Evolutionary conservation across 768 basidiomycete species (phyloP), one percentile per base, ranked within the genome.

Genomic region (Paxillus ammoniavirescens): DNA sequence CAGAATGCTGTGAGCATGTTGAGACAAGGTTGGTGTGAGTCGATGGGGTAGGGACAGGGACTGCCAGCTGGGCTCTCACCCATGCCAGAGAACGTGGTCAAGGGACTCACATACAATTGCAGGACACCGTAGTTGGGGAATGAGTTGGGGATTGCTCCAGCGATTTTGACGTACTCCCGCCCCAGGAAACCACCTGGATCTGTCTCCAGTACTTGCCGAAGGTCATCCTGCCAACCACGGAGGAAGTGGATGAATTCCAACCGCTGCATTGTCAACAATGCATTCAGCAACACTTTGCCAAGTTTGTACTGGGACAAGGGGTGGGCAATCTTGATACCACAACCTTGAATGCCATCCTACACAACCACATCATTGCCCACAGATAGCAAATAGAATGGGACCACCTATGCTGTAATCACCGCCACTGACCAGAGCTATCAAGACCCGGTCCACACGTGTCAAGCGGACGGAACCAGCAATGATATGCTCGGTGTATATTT

Each of bases 51-150:
- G 23, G 42, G 42, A 12, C 17, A 18, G 9, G 9, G 35, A 5
- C 35, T 33, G 31, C 7, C 12, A 12, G 31, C 26, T 26, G 2
- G 26, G 26, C 26, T 26, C 26, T 26, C 26, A 26, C 31, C 7
- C 31, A 31, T 31, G 10, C 35, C 35, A 5, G 35, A 35, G 4
- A 35, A 35, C 4, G 12, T 35, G 9, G 35, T 35, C 13, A 35
- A 35, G 35, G 35, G 35, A 9, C 5, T 35, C 10, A 5, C 12
- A 18, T 42, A 42, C 5, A 2, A 12, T 23, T 23, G 5, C 1
- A 52, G 13, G 37, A 46, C 15, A n/a, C 31, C 23, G 18, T 44
- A 43, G 51, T 40, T 21, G 15, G 51, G 51, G 37, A 52, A 52
- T 5, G 21, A 12, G 4, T 46, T 37, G 2, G 36, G 18, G 28